Conservation (phyloP, 768 basidiomycete genomes). For the Exidia glandulosa region DNA sequence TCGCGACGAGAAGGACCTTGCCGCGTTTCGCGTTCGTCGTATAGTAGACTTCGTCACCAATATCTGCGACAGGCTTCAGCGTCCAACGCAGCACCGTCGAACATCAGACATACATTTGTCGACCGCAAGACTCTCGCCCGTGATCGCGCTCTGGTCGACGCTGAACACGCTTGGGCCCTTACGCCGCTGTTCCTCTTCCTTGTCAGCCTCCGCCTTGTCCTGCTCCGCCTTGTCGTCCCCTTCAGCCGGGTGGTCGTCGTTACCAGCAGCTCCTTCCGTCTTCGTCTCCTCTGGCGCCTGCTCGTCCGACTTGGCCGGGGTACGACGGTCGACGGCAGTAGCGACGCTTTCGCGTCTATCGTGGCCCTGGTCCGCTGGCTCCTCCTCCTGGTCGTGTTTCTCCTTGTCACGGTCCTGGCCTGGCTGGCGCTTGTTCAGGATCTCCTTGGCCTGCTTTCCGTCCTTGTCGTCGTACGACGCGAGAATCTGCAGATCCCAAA, state of each 20-base stretch:
- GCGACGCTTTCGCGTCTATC: background rate
- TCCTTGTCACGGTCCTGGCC: background rate
- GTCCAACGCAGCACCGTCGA: too few species aligned
- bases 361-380: background rate
- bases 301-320: too few species aligned
- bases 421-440: slow-evolving; percentile 16
- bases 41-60: slow-evolving; percentile 1
- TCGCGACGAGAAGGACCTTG: slow-evolving; percentile 27
- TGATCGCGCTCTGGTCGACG: slow-evolving; percentile 36
- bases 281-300: background rate
- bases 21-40: slow-evolving; percentile 24
- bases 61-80: background rate
- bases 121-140: slow-evolving; percentile 35
- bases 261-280: background rate
- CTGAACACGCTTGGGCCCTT: slow-evolving; percentile 31
- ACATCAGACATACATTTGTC: slow-evolving; percentile 36
- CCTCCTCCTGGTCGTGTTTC: too few species aligned
- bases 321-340: background rate
- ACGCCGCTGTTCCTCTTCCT: slow-evolving; percentile 21
- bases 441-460: slow-evolving; percentile 17
- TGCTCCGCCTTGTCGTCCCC: slow-evolving; percentile 9
- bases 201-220: slow-evolving; percentile 10
- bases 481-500: slow-evolving; percentile 30
- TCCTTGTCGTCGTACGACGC: slow-evolving; percentile 30
- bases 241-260: slow-evolving; percentile 7